Base-by-base conservation (phyloP, 2,329 filamentous ascomycete genomes). In the Zalaria obscura region DNA sequence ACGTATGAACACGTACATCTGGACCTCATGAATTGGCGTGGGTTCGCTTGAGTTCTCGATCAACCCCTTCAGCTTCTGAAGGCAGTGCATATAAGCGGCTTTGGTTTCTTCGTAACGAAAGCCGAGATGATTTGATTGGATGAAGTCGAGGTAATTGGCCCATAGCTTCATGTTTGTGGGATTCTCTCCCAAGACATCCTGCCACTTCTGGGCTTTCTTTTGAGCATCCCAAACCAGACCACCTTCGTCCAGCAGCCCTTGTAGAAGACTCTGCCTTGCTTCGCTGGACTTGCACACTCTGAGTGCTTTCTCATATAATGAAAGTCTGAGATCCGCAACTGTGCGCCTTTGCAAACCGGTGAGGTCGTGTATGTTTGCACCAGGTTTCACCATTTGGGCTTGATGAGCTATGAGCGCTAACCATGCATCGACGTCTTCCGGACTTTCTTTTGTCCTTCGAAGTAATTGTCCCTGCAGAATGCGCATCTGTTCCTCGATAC, bases 401-500 rank as follows among this genome's bases (percentile, higher is more conserved):
- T 96, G 89, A 46, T 93, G 78, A 5, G 77, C 65, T 36, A 89
- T 80, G n/a, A 95, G 68, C 32, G 75, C 69, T 10, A 93, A 59
- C 89, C 89, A 96, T 11, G 76, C 69, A 35, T 77, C 65, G 18
- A 83, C 67, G 52, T 93, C 74, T 4, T 69, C 58, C 1, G 87
- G 84, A 25, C 75, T 59, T 1, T 80, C 67, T 42, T 80, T 77
- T 29, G 86, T 76, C 27, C 59, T 69, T 8, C 71, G 73, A 3
- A 72, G 75, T 5, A 95, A 65, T 40, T 78, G 66, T 0, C 80
- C 67, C 9, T 76, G 76, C 43, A 63, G 72, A 53, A 69, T 63
- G 36, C 66, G 73, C 39, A 53, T 47, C 26, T 56, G 52, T 10
- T 58, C 41, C 11, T 61, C 50, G 6, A 47, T 40, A 34, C 41